Evolutionary conservation across 2,329 filamentous ascomycete genomes (phyloP).

Genomic region (Diaporthe eres): DNA sequence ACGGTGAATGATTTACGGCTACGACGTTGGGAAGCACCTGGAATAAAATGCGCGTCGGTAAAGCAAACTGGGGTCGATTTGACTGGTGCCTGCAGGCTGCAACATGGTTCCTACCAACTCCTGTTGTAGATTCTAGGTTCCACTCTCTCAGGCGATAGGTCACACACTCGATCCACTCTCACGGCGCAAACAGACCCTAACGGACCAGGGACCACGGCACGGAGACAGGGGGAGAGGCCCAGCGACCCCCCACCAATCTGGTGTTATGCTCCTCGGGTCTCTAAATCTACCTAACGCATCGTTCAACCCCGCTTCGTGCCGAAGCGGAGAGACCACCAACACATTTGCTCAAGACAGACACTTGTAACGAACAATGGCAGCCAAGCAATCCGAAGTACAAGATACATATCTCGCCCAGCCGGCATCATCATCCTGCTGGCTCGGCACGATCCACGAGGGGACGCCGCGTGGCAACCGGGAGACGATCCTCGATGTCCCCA

Average conservation of each 20-base stretch:
- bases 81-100: slow-evolving; percentile 15
- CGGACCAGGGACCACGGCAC: neutral
- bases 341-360: neutral
- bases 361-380: neutral
- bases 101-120: neutral
- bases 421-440: slow-evolving; percentile 55
- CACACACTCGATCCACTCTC: neutral
- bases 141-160: neutral
- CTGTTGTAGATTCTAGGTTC: neutral
- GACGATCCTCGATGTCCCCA: slow-evolving; percentile 53
- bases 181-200: neutral
- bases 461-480: slow-evolving; percentile 52
- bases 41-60: neutral
- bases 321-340: neutral
- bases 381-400: neutral
- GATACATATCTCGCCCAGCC: slow-evolving; percentile 50
- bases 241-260: neutral
- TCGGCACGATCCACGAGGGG: slow-evolving; percentile 56
- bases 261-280: neutral
- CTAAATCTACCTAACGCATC: slow-evolving; percentile 1
- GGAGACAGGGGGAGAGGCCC: neutral
- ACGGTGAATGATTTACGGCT: no score
- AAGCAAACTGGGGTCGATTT: neutral
- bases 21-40: neutral
- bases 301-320: neutral